phyloP scores from a whole-genome alignment of 345 rosid species.

The Hibiscus tridactylites region DNA sequence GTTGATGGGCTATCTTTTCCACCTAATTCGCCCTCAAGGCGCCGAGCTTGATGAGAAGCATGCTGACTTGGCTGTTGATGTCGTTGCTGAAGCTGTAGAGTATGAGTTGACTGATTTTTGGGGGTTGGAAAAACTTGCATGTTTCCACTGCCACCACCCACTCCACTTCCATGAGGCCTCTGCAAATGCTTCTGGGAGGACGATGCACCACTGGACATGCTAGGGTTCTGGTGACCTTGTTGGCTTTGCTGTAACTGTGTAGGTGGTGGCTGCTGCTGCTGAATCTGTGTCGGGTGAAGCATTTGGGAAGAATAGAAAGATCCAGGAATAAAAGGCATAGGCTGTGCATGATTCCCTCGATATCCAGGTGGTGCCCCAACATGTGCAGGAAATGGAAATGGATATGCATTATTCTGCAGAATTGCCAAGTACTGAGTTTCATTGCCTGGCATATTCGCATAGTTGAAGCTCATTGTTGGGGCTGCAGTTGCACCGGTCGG shows the following conservation, averaged over 20 bases:
- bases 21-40: constrained; percentile 46
- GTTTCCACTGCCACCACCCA: constrained; percentile 36
- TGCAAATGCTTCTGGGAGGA: constrained; percentile 76
- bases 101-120: constrained; percentile 49
- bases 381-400: constrained; percentile 85
- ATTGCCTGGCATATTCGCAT: constrained; percentile 64
- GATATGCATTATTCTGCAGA: constrained; percentile 69
- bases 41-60: constrained; percentile 50
- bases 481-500: constrained; percentile 51
- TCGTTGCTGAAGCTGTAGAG: constrained; percentile 48
- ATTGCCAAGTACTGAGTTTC: constrained; percentile 91
- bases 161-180: constrained; percentile 38
- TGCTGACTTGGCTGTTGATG: constrained; percentile 57
- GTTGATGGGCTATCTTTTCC: constrained; percentile 81
- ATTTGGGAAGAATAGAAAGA: constrained; percentile 87
- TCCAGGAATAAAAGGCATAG: constrained; percentile 76
- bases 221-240: constrained; percentile 62
- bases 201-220: constrained; percentile 63
- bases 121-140: constrained; percentile 61
- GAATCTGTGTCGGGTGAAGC: constrained; percentile 72
- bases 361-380: constrained; percentile 67
- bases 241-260: constrained; percentile 50
- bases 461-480: constrained; percentile 75
- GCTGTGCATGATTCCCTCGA: constrained; percentile 64
- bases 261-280: constrained; percentile 26